phyloP scores from a whole-genome alignment of 176 grass and related monocot species.

The Oryza coarctata region DNA sequence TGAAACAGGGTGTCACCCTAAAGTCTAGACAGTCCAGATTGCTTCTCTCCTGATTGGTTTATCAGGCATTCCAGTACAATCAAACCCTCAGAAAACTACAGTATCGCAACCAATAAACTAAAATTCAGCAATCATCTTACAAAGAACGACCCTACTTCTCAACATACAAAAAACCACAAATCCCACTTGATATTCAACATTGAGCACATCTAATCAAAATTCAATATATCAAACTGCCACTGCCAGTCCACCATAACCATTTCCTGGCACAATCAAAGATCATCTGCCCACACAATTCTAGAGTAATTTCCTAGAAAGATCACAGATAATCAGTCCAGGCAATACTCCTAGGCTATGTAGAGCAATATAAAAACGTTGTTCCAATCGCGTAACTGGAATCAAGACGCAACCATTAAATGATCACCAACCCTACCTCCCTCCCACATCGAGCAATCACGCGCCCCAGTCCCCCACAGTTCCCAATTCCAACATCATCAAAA shows the following conservation, averaged over 20 bases:
- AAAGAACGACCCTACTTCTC: background rate
- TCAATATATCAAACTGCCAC: background rate
- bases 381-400: background rate
- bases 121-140: background rate
- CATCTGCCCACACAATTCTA: background rate
- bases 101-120: background rate
- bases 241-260: background rate
- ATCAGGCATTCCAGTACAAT: background rate
- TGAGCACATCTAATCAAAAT: background rate
- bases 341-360: background rate
- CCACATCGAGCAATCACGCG: background rate
- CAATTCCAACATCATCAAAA: conserved; percentile 1
- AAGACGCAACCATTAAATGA: background rate
- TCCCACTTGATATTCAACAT: background rate
- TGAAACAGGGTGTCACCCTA: background rate
- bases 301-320: background rate
- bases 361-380: background rate
- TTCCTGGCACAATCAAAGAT: background rate
- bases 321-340: background rate
- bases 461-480: background rate
- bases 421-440: background rate
- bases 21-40: background rate
- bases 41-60: background rate
- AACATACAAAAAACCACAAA: background rate
- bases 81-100: background rate